Conservation (phyloP, 2,329 filamentous ascomycete genomes). For the Neonectria neomacrospora region DNA sequence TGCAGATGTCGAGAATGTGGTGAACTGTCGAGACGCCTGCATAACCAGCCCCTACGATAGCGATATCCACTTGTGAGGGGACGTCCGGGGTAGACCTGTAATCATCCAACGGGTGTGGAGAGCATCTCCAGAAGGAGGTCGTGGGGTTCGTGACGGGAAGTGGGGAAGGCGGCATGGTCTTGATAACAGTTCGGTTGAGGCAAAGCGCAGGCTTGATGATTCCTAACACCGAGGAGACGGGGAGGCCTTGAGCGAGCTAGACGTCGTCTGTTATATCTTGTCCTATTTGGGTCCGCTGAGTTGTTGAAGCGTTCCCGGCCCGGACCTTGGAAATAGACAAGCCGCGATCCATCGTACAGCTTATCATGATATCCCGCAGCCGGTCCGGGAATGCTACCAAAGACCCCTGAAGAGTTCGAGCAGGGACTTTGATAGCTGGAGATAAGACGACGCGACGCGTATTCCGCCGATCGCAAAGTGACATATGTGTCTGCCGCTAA, state of each 20-base stretch:
- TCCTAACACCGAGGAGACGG: constrained; percentile 8
- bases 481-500: background rate
- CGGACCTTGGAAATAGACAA: background rate
- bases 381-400: constrained; percentile 14
- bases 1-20: constrained; percentile 48
- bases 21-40: constrained; percentile 57
- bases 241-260: background rate
- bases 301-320: background rate
- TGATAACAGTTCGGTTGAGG: constrained; percentile 10
- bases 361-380: constrained; percentile 5
- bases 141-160: constrained; percentile 25
- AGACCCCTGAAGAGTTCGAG: background rate
- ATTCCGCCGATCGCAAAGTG: background rate
- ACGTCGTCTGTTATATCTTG: constrained; percentile 19
- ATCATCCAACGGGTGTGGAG: constrained; percentile 19
- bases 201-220: constrained; percentile 4
- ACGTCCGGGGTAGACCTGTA: constrained; percentile 38
- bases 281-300: background rate
- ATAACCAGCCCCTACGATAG: constrained; percentile 60
- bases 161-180: constrained; percentile 22
- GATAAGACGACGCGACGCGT: constrained; percentile 9
- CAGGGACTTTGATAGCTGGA: background rate
- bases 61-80: constrained; percentile 55
- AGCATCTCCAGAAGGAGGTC: constrained; percentile 23
- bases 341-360: background rate